Base-by-base conservation (phyloP, 2,329 filamentous ascomycete genomes). In the Zasmidium citrigriseum region DNA sequence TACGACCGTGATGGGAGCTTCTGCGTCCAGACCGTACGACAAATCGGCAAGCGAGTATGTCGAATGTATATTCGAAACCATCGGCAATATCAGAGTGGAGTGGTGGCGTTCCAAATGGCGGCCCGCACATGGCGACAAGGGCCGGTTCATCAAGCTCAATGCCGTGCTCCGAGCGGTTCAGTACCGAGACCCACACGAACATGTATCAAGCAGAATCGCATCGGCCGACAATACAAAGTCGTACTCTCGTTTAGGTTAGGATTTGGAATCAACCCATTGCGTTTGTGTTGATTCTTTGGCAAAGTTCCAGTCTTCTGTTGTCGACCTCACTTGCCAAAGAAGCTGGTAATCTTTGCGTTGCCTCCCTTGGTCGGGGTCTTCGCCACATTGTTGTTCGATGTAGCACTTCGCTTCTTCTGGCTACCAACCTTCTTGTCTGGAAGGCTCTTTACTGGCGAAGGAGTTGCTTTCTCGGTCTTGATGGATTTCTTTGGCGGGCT, bases 281-380 rank as follows among this genome's bases (percentile, higher is more conserved):
- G n/a, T n/a, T n/a, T n/a, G n/a, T n/a, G n/a, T n/a, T n/a, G 27
- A 29, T 29, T 29, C 27, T 34, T 34, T 34, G 27, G 27, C 27
- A 34, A 7, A 14, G 7, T 34, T 14, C 27, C 7, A n/a, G n/a
- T n/a, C n/a, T n/a, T n/a, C n/a, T n/a, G n/a, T n/a, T n/a, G 34
- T 10, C 11, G 34, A 10, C 29, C 27, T 75, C 72, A 80, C 68
- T 78, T 81, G 45, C 71, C 75, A 69, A 86, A 85, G 69, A 85
- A 85, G 67, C 73, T 81, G 34, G 83, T 85, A 58, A 86, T 85
- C 69, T 81, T 82, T 65, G 82, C 79, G 56, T 80, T 85, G 16
- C 82, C 81, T 51, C 66, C 59, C 58, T 78, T 83, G 41, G 71
- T 75, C 62, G 73, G 73, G 21, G 72, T 77, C 67, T 81, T 82